Conservation (phyloP, 441 rosid genomes). For the Theobroma grandiflorum region DNA sequence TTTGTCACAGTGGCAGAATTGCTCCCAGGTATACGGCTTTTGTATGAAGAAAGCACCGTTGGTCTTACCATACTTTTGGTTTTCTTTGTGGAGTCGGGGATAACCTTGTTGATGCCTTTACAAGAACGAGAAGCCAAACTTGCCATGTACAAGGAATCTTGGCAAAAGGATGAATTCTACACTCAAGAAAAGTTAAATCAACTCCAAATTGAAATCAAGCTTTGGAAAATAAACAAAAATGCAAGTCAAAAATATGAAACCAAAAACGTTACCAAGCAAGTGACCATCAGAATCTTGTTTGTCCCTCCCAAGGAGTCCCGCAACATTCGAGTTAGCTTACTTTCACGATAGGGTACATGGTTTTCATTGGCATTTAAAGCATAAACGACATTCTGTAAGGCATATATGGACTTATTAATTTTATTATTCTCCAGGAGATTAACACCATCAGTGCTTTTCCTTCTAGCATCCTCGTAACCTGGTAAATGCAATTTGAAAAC, state of each 20-base stretch:
- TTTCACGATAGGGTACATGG: conserved; percentile 82
- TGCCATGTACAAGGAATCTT: conserved; percentile 67
- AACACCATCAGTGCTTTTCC: conserved; percentile 44
- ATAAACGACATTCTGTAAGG: conserved; percentile 67
- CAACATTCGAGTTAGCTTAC: conserved; percentile 74
- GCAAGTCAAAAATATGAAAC: background rate
- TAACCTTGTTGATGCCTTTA: conserved; percentile 38
- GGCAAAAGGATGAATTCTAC: conserved; percentile 70
- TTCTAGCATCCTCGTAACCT: conserved; percentile 78
- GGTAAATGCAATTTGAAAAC: conserved; percentile 22
- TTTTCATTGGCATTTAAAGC: conserved; percentile 67
- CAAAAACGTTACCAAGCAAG: conserved; percentile 66
- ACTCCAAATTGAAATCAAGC: conserved; percentile 16
- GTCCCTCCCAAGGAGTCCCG: conserved; percentile 68
- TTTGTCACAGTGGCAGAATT: conserved; percentile 42
- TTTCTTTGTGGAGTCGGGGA: conserved; percentile 47
- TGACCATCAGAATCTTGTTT: conserved; percentile 54
- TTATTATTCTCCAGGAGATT: conserved; percentile 50
- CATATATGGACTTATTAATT: conserved; percentile 68
- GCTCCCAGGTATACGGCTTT: conserved; percentile 39
- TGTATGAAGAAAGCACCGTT: conserved; percentile 36
- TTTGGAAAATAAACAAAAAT: conserved; percentile 2
- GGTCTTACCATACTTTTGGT: conserved; percentile 37
- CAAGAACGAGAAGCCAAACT: conserved; percentile 72
- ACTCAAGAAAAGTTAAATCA: conserved; percentile 22